Evolutionary conservation across 2,329 filamentous ascomycete genomes (phyloP).

Genomic region (Penicillium polonicum): DNA sequence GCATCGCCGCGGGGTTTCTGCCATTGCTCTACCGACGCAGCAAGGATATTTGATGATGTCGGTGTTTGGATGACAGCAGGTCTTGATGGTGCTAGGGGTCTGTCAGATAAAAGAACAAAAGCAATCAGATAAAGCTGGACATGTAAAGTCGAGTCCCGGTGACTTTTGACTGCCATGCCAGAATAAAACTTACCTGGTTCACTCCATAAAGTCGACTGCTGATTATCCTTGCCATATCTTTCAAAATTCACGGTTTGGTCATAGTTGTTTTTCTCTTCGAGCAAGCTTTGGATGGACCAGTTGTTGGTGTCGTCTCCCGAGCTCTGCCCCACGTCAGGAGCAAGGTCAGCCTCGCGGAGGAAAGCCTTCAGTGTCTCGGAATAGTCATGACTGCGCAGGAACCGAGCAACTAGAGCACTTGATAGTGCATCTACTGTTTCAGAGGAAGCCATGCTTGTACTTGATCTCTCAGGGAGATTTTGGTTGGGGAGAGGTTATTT

Average conservation of each 20-base stretch:
- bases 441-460: slow-evolving; percentile 17
- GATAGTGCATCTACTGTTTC: slow-evolving; percentile 26
- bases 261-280: slow-evolving; percentile 60
- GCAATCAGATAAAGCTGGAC: background rate
- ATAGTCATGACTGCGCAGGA: slow-evolving; percentile 45
- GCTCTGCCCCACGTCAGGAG: slow-evolving; percentile 49
- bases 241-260: slow-evolving; percentile 58
- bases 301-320: slow-evolving; percentile 36
- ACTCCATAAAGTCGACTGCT: slow-evolving; percentile 46
- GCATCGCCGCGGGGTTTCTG: slow-evolving; percentile 17
- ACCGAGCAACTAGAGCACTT: slow-evolving; percentile 44
- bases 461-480: background rate
- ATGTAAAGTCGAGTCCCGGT: background rate
- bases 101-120: slow-evolving; percentile 14
- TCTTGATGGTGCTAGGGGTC: slow-evolving; percentile 45
- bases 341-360: slow-evolving; percentile 55
- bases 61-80: slow-evolving; percentile 45
- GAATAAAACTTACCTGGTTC: slow-evolving; percentile 42
- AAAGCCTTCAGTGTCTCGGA: slow-evolving; percentile 58
- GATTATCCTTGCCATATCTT: slow-evolving; percentile 50
- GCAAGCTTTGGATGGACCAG: slow-evolving; percentile 59
- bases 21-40: slow-evolving; percentile 47
- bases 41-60: slow-evolving; percentile 55
- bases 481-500: background rate
- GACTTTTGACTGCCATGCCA: background rate